Evolutionary conservation across 768 basidiomycete species (phyloP).

Genomic region (Russula sp.): DNA sequence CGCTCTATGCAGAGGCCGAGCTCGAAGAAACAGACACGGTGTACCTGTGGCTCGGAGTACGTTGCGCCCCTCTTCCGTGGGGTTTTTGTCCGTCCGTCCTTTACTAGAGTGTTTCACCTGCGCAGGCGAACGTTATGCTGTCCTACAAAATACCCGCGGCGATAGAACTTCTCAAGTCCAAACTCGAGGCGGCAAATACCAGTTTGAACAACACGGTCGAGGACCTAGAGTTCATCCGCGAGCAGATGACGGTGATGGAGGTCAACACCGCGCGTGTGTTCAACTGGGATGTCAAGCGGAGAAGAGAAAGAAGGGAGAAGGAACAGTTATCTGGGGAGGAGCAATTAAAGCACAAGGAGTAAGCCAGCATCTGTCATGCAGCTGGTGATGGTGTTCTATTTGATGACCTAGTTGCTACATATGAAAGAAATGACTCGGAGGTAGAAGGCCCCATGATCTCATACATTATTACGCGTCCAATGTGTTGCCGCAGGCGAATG

Average conservation of each 20-base stretch:
- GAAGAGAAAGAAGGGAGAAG: conserved; percentile 41
- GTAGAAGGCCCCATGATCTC: neutral
- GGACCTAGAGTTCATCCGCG: conserved; percentile 87
- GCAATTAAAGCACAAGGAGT: neutral
- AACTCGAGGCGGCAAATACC: conserved; percentile 63
- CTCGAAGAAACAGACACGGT: conserved; percentile 84
- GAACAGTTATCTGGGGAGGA: neutral
- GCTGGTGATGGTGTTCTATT: neutral
- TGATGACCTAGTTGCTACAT: neutral
- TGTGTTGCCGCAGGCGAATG: neutral
- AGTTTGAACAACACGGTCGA: conserved; percentile 64
- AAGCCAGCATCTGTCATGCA: neutral
- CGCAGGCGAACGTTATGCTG: conserved; percentile 94
- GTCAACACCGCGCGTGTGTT: conserved; percentile 91
- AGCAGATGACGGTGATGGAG: conserved; percentile 96
- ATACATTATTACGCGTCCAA: neutral
- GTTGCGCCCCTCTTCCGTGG: conserved; percentile 24
- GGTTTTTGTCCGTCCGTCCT: neutral
- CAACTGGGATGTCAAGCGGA: conserved; percentile 89
- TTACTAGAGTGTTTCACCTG: neutral
- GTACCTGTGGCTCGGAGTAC: conserved; percentile 92
- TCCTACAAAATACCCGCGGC: conserved; percentile 84
- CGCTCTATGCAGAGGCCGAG: conserved; percentile 86
- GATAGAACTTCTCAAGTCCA: conserved; percentile 61
- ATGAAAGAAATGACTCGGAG: neutral